Base-by-base conservation (phyloP, 768 basidiomycete genomes). In the Kwoniella botswanensis region DNA sequence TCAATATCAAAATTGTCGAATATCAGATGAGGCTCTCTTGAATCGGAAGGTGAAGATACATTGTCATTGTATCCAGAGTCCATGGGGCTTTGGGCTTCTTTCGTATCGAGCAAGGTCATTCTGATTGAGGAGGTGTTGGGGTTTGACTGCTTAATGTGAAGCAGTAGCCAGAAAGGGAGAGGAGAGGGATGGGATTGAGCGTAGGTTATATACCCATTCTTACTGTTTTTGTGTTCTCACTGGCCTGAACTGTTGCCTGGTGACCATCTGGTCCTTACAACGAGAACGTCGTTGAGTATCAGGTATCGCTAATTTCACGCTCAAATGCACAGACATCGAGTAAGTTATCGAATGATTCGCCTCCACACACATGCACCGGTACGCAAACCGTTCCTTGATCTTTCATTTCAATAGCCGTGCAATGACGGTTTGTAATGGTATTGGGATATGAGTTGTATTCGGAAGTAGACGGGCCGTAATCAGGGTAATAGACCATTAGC, bases 1-100 rank as follows among this genome's bases (percentile, higher is more conserved):
- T 68, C 67, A 21, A 70, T 24, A 41, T 63, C 54, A 60, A 70
- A 53, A 35, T 46, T 26, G 43, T 68, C 67, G 41, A 62, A 63
- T n/a, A 62, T 24, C 2, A 29, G 18, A n/a, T 63, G 59, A 17
- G 67, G 56, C 35, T 68, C 50, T 42, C 53, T 42, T 0, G 46
- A 43, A n/a, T 68, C 53, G 11, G 7, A 6, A 35, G 35, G 42
- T 43, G 65, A 44, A 21, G 63, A 26, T 17, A 54, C 9, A 12
- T 50, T 15, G 7, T 52, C 35, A 21, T 63, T 22, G 62, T 52
- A 10, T n/a, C 55, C 24, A 17, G 21, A 17, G 4, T 9, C 17
- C 5, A 4, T 52, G 15, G 7, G 21, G 50, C 1, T 52, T 52
- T 52, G 15, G 5, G 17, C 50, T 15, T 52, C 35, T 35, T 35